These are phyloP conservation scores for Aspergillus ostianus DNA, from an alignment of 495 filamentous ascomycete genomes.

Conservation along the genomic window DNA sequence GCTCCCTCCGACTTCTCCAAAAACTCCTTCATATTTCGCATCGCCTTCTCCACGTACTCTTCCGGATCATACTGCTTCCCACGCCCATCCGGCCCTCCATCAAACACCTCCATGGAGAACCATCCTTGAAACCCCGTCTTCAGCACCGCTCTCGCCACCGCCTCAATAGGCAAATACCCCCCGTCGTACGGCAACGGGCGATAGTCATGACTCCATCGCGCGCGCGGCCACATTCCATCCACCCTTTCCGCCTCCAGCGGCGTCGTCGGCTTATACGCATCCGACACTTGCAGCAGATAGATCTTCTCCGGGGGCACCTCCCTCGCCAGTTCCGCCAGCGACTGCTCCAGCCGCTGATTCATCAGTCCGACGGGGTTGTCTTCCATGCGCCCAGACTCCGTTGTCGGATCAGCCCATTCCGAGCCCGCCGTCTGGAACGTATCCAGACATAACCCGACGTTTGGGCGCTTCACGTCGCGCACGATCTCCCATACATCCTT, in stretches of 20 bases:
- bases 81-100: conserved; percentile 58
- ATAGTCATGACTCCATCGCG: conserved; percentile 69
- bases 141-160: conserved; percentile 64
- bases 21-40: conserved; percentile 54
- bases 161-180: conserved; percentile 69
- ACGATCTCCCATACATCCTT: conserved; percentile 67
- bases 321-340: conserved; percentile 51
- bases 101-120: conserved; percentile 77
- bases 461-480: conserved; percentile 55
- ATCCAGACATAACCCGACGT: conserved; percentile 76
- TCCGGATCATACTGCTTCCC: conserved; percentile 59
- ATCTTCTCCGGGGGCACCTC: conserved; percentile 70
- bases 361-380: conserved; percentile 38
- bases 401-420: conserved; percentile 77
- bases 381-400: conserved; percentile 58
- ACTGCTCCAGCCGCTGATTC: conserved; percentile 47
- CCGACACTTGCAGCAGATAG: conserved; percentile 72
- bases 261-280: conserved; percentile 63
- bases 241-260: conserved; percentile 49
- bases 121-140: conserved; percentile 69
- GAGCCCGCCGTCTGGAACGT: conserved; percentile 77
- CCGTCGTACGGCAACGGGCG: conserved; percentile 69
- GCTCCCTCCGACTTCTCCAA: conserved; percentile 39
- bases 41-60: conserved; percentile 58
- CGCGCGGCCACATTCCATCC: conserved; percentile 54